Base-by-base conservation (phyloP, 1,284 basidiomycete species). In the Trametes hirsuta region DNA sequence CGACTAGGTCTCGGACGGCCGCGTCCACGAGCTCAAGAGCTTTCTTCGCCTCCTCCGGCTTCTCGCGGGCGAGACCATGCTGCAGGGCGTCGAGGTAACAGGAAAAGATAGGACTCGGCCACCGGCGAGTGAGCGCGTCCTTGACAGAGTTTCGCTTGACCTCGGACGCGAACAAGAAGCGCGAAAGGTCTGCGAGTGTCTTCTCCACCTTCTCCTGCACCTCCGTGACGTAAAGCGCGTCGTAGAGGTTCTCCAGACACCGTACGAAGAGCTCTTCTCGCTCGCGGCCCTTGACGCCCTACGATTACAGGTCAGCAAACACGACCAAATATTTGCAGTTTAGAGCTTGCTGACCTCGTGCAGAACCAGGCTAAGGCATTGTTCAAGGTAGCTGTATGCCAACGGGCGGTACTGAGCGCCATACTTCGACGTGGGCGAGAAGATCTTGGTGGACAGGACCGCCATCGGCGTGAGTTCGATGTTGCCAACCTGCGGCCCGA, bases 341-440 rank as follows among this genome's bases (percentile, higher is more conserved):
- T 39, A 47, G 21, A n/a, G 39, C 10, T 40, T n/a, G 68, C 80
- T 60, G 71, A 94, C 94, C 75, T 95, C 89, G 62, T 91, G 83
- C 39, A 97, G 76, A 42, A 96, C 83, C 44, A 90, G 77, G 22
- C 87, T 85, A 22, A 92, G 76, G 44, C 88, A 88, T 61, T 85
- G 84, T 72, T 95, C 91, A 30, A 98, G 77, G 64, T 91, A 90
- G 51, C 86, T 82, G 68, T 92, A 94, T 0, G 94, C 92, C 69
- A 93, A 84, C 14, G 80, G 79, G 24, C 90, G 85, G 24, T 65
- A 62, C 76, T 94, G 91, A 34, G 83, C 74, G 9, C 83, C 71
- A 11, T 84, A 79, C 8, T 84, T 81, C 67, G 88, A 85, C 45
- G 79, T 66, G 4, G 59, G 55, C 2, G 58, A 74, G 53, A 98